phyloP scores from a whole-genome alignment of 2,329 filamentous ascomycete species.

The Cordyceps fumosorosea region DNA sequence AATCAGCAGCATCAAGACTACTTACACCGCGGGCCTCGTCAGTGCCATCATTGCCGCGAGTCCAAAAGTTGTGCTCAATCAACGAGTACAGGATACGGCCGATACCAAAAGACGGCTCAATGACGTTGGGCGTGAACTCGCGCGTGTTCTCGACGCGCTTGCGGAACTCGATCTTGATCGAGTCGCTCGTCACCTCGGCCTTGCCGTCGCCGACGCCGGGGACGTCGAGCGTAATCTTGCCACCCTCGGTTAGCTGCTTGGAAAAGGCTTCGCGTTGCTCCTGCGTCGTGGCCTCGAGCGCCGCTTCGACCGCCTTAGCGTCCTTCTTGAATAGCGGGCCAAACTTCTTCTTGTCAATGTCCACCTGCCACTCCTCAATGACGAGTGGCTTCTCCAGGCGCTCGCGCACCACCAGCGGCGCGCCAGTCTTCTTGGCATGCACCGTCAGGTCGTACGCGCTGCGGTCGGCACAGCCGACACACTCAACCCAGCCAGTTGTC shows the following conservation, averaged over 20 bases:
- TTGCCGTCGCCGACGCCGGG: slow-evolving; percentile 60
- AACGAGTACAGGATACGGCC: slow-evolving; percentile 89
- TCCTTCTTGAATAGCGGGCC: slow-evolving; percentile 95
- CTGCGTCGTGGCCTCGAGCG: slow-evolving; percentile 69
- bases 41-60: slow-evolving; percentile 54
- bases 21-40: slow-evolving; percentile 78
- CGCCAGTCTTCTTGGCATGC: slow-evolving; percentile 87
- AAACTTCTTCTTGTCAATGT: slow-evolving; percentile 92
- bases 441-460: slow-evolving; percentile 92
- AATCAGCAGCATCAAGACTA: slow-evolving; percentile 20
- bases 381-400: slow-evolving; percentile 68
- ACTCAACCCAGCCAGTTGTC: slow-evolving; percentile 95
- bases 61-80: slow-evolving; percentile 95
- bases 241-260: slow-evolving; percentile 63
- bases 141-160: slow-evolving; percentile 76
- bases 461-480: slow-evolving; percentile 91
- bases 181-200: slow-evolving; percentile 71
- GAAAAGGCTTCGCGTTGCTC: slow-evolving; percentile 74
- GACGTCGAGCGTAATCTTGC: slow-evolving; percentile 73
- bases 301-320: slow-evolving; percentile 75
- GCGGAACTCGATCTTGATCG: slow-evolving; percentile 77
- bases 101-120: slow-evolving; percentile 96
- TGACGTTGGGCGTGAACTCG: slow-evolving; percentile 92
- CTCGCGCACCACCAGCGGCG: slow-evolving; percentile 78
- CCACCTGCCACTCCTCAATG: slow-evolving; percentile 81